Evolutionary conservation across 306 rosid species (phyloP), one percentile per base, ranked within the genome.

Genomic region (Benincasa hispida): DNA sequence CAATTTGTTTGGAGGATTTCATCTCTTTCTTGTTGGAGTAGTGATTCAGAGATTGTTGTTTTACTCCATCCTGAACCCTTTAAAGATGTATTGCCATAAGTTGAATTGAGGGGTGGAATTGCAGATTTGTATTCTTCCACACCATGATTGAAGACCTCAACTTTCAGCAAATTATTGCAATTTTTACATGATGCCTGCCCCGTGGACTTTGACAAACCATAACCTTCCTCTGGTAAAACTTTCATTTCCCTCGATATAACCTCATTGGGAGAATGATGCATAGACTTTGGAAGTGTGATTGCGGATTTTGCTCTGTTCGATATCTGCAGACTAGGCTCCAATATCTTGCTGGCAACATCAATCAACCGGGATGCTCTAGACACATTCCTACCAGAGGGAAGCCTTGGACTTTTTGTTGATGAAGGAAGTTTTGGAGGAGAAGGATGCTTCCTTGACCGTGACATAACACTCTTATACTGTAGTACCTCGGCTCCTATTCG

Each of bases 261-360:
- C 37, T 77, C 56, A 39, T 54, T 81, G 1, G 59, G 78, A 82
- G 86, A 77, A 83, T 79, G 76, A 63, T 41, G 77, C 66, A 24
- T 74, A 41, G 96, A 78, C 75, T 80, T 80, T 6, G 82, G 76
- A 79, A 89, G 86, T 9, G 86, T 78, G 75, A 91, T 80, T 63
- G 93, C 79, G 24, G 77, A 66, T 79, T 88, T 89, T 22, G 83
- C 82, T 77, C 85, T 87, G 77, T 84, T 84, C 3, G 85, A 77
- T 76, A 84, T 83, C 76, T 88, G 97, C 86, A 93, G 24, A 39
- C 97, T 91, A 12, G 98, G 97, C 84, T 93, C 98, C 86, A 93
- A 88, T 80, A 93, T 88, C 79, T 78, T 88, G 72, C 96, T 84
- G 34, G 98, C 98, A 18, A 97, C 96, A 75, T 89, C 97, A 32